These are phyloP conservation scores for Magnusiomyces tetraspermus DNA, from an alignment of 1,139 yeast genomes.

Conservation along the genomic window DNA sequence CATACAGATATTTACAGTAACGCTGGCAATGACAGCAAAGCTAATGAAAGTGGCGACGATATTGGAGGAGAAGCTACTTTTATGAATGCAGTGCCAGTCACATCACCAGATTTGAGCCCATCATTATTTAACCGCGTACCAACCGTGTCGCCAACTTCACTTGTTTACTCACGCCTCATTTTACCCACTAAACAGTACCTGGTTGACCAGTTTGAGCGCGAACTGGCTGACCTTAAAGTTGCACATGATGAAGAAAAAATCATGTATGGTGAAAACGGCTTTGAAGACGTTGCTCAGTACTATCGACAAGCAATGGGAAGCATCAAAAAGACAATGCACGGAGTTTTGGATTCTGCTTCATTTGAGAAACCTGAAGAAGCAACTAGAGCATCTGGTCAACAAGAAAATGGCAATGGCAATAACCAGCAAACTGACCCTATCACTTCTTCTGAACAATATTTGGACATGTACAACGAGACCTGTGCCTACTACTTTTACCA, in stretches of 20 bases:
- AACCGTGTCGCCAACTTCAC: neutral
- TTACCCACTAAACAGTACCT: conserved; percentile 38
- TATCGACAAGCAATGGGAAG: conserved; percentile 47
- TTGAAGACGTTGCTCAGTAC: conserved; percentile 32
- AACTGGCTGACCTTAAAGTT: conserved; percentile 40
- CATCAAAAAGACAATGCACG: conserved; percentile 34
- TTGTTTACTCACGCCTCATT: conserved; percentile 1
- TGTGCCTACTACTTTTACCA: conserved; percentile 55
- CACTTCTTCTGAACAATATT: neutral
- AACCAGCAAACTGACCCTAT: neutral
- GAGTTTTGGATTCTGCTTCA: neutral
- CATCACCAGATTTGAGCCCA: neutral
- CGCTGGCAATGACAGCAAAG: too few relatives aligned
- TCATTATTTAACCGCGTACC: neutral
- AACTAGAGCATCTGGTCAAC: neutral
- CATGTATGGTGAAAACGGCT: conserved; percentile 8
- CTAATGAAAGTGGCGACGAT: too few relatives aligned
- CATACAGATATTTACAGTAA: conserved; percentile 38
- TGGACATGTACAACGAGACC: conserved; percentile 25
- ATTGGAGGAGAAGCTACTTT: neutral
- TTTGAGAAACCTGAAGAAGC: conserved; percentile 17
- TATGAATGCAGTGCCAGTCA: conserved; percentile 2
- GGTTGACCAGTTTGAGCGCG: conserved; percentile 45
- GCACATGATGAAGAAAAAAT: conserved; percentile 8
- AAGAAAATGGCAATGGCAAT: conserved; percentile 10